Evolutionary conservation across 73 alveolate species (phyloP), one percentile per base, ranked within the genome.

Genomic region (Tetrahymena borealis): DNA sequence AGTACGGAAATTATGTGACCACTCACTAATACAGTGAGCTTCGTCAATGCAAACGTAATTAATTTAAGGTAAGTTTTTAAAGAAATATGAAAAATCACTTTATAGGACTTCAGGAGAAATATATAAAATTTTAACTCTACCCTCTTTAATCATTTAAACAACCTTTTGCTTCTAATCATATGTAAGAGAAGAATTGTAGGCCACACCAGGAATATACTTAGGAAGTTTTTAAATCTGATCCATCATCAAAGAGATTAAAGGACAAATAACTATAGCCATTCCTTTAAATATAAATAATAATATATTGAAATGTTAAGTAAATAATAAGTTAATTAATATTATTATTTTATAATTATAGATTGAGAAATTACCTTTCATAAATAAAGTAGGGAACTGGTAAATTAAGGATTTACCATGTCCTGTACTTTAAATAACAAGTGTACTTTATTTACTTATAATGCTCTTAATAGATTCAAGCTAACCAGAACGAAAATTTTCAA

Each of bases 1-100:
- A 85, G 98, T 98, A 91, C 99, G 96, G 96, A 98, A 98, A 79
- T 98, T 97, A 91, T 96, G 98, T 24, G 99, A 97, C 96, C 97
- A 94, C 91, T 97, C 97, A 37, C 99, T 96, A 7, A 98, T 97
- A 93, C 99, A 98, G 78, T 96, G 99, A 79, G 99, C 98, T 78
- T 98, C 99, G 93, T 98, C 99, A 11, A 98, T 96, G 78, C 99
- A 97, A 38, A 98, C 98, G 92, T 97, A 93, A 36, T 98, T 93
- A 36, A 98, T 98, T 91, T 96, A 92, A 90, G 96, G 96, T 91
- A 97, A 95, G 77, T 96, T 95, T 37, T 94, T 95, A 42, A 98
- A 77, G 85, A 96, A 97, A 94, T 98, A 99, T 6, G 97, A 91
- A 85, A 97, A 94, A 31, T 92, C 95, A 39, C 92, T 78, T 92